A percentile compares a stretch with the other conserved stretches of the same genome.
These are phyloP conservation scores for Cyclotella baltica DNA, from an alignment of 108 stramenopile genomes.

Conservation along the genomic window DNA sequence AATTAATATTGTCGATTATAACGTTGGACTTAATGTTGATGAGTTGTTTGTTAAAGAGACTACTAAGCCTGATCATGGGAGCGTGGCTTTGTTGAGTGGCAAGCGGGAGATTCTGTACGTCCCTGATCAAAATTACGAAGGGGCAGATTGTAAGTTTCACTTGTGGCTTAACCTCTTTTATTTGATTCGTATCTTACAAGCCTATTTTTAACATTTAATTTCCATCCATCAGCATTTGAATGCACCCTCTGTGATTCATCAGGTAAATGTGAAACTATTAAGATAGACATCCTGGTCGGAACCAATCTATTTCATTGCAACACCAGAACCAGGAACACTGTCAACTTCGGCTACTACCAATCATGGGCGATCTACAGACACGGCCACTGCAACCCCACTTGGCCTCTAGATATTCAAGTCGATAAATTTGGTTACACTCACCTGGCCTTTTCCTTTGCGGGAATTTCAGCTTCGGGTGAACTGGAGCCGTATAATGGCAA, in stretches of 20 bases:
- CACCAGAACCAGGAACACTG: conserved; percentile 8
- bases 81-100: background rate
- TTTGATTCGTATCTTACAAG: background rate
- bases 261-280: background rate
- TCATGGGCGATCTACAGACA: conserved; percentile 44
- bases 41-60: background rate
- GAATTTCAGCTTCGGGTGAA: background rate
- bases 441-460: conserved; percentile 42
- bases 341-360: conserved; percentile 52
- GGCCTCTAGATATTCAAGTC: conserved; percentile 33
- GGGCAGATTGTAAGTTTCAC: background rate
- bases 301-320: background rate
- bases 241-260: background rate
- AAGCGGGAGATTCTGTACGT: background rate
- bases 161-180: background rate
- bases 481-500: conserved; percentile 40
- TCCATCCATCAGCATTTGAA: background rate
- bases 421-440: conserved; percentile 42
- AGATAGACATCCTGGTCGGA: background rate
- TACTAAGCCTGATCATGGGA: background rate
- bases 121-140: background rate
- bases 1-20: background rate
- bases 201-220: background rate
- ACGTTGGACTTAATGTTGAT: background rate
- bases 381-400: conserved; percentile 29